A percentile compares a stretch with the other conserved stretches of the same genome.
phyloP scores from a whole-genome alignment of 1,284 basidiomycete species.

The Hortiboletus rubellus region DNA sequence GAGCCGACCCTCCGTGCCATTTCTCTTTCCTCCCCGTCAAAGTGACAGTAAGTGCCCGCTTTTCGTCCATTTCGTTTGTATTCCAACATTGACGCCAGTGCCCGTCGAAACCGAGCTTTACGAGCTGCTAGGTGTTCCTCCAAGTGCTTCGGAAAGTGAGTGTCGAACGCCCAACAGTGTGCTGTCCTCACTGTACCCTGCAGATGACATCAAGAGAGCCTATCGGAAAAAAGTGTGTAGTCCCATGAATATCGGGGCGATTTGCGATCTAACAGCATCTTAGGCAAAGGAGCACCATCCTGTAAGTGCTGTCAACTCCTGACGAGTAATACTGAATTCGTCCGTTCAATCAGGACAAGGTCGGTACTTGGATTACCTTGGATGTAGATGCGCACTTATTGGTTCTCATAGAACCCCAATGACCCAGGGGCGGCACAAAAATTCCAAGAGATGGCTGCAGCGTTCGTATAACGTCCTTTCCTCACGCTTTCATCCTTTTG shows the following conservation, averaged over 20 bases:
- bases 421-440: conserved; percentile 75
- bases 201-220: conserved; percentile 89
- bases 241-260: conserved; percentile 7
- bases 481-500: neutral
- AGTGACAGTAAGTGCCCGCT: conserved; percentile 25
- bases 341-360: conserved; percentile 58
- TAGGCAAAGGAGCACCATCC: conserved; percentile 91
- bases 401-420: conserved; percentile 62
- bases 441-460: conserved; percentile 87
- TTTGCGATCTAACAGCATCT: conserved; percentile 27
- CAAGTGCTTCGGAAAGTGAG: conserved; percentile 70
- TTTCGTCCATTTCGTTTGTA: neutral
- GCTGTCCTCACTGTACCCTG: conserved; percentile 12
- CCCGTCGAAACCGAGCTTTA: conserved; percentile 74
- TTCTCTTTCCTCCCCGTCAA: conserved; percentile 15
- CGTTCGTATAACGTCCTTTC: conserved; percentile 50
- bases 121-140: conserved; percentile 73
- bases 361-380: conserved; percentile 26
- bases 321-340: conserved; percentile 2
- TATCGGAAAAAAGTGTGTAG: conserved; percentile 80
- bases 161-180: conserved; percentile 5
- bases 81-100: conserved; percentile 46
- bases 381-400: conserved; percentile 1
- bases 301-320: conserved; percentile 49
- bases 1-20: conserved; percentile 24